Evolutionary conservation across 2,329 filamentous ascomycete species (phyloP).

Genomic region (Purpureocillium takamizusanense): DNA sequence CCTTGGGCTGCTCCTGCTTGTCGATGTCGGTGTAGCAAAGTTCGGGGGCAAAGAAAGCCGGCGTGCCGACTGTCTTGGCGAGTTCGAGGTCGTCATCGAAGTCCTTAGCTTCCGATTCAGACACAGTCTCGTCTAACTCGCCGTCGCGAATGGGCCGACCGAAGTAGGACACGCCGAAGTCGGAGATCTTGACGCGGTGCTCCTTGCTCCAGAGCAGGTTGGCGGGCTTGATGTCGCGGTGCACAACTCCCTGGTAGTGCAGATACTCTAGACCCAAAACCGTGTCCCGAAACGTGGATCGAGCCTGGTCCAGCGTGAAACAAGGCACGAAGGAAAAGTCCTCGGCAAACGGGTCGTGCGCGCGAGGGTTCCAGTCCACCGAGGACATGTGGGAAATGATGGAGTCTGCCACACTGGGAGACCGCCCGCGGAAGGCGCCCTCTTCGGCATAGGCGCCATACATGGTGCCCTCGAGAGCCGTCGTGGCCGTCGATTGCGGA

Average conservation of each 20-base stretch:
- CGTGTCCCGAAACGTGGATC: conserved; percentile 83
- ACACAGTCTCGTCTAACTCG: conserved; percentile 63
- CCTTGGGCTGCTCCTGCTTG: conserved; percentile 59
- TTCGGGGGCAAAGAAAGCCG: conserved; percentile 95
- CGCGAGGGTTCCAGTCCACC: conserved; percentile 46
- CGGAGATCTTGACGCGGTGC: conserved; percentile 90
- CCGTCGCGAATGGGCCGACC: conserved; percentile 79
- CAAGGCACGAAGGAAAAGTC: conserved; percentile 91
- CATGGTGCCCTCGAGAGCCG: conserved; percentile 68
- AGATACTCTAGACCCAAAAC: conserved; percentile 90
- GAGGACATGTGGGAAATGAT: conserved; percentile 63
- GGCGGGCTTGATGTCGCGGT: conserved; percentile 79
- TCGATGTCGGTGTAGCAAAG: conserved; percentile 81
- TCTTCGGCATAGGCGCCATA: conserved; percentile 62
- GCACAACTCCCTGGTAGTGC: conserved; percentile 77
- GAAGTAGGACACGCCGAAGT: conserved; percentile 97
- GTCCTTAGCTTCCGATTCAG: conserved; percentile 76
- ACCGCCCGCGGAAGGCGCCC: conserved; percentile 53
- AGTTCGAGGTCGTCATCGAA: conserved; percentile 90
- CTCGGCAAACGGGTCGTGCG: conserved; percentile 64
- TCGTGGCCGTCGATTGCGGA: conserved; percentile 38
- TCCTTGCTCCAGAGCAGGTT: conserved; percentile 83
- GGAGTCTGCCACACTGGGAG: conserved; percentile 74
- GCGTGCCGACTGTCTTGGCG: conserved; percentile 96
- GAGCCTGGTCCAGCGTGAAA: conserved; percentile 76